Evolutionary conservation across 306 rosid genomes (phyloP).

Genomic region (Calophaca sinica): DNA sequence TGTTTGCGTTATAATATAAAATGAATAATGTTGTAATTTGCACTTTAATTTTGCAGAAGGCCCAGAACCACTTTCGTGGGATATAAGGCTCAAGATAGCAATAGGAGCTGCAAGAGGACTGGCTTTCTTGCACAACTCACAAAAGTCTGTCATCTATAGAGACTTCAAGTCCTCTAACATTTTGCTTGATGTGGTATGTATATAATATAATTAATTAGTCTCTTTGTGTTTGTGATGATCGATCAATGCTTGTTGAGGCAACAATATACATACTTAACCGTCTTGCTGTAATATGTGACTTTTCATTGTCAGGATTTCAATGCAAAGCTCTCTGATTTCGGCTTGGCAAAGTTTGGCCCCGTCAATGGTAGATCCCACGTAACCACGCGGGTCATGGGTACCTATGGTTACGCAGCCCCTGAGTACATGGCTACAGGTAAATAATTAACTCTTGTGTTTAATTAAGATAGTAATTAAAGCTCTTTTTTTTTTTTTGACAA

Average conservation of each 20-base stretch:
- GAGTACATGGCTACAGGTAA: conserved; percentile 84
- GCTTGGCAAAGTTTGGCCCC: conserved; percentile 87
- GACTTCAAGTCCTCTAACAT: conserved; percentile 91
- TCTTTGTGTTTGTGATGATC: neutral
- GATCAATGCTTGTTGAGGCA: too few relatives aligned
- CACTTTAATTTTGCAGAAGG: conserved; percentile 47
- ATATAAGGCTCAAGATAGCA: conserved; percentile 70
- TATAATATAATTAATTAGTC: neutral
- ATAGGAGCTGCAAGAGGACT: conserved; percentile 87
- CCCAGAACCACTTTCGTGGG: conserved; percentile 77
- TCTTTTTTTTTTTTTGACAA: too few relatives aligned
- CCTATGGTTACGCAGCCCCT: conserved; percentile 89
- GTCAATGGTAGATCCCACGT: conserved; percentile 68
- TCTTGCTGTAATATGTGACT: too few relatives aligned
- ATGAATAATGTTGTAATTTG: neutral
- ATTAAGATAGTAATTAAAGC: too few relatives aligned
- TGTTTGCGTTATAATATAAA: neutral
- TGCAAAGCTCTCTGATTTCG: conserved; percentile 88
- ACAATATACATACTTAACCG: too few relatives aligned
- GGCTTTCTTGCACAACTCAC: conserved; percentile 65
- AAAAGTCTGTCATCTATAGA: conserved; percentile 77
- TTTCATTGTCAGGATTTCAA: conserved; percentile 52
- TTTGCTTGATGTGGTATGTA: conserved; percentile 67
- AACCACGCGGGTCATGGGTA: conserved; percentile 74
- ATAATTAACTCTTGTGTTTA: neutral